These are phyloP conservation scores for Anisogramma anomala DNA, from an alignment of 2,329 filamentous ascomycete species.

Conservation along the genomic window DNA sequence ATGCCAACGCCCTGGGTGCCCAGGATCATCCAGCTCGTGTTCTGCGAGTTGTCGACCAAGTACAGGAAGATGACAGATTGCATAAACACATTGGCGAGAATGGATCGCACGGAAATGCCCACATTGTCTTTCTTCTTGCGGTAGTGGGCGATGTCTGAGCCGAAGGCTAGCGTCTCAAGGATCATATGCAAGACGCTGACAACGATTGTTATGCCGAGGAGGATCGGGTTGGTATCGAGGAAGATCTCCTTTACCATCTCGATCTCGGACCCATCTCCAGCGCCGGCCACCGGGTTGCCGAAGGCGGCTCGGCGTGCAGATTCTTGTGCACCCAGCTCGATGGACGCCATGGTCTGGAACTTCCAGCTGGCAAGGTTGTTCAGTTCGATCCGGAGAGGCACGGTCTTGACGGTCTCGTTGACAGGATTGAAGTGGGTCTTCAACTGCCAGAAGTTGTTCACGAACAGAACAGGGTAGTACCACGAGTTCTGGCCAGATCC, in stretches of 20 bases:
- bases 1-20: slow-evolving; percentile 80
- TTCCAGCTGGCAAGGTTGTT: slow-evolving; percentile 81
- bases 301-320: slow-evolving; percentile 66
- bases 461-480: slow-evolving; percentile 83
- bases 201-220: slow-evolving; percentile 71
- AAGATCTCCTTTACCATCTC: slow-evolving; percentile 96
- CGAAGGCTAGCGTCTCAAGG: slow-evolving; percentile 92
- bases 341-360: slow-evolving; percentile 70
- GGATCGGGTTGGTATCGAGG: slow-evolving; percentile 84
- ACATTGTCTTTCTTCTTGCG: slow-evolving; percentile 99
- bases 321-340: slow-evolving; percentile 82
- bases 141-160: slow-evolving; percentile 94
- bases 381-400: slow-evolving; percentile 75
- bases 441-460: slow-evolving; percentile 97
- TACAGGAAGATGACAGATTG: slow-evolving; percentile 93
- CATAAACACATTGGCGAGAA: slow-evolving; percentile 97
- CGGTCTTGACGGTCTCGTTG: slow-evolving; percentile 74
- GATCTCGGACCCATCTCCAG: slow-evolving; percentile 83
- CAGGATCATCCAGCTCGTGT: slow-evolving; percentile 98
- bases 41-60: slow-evolving; percentile 91
- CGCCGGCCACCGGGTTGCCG: slow-evolving; percentile 59
- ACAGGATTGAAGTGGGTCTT: slow-evolving; percentile 81
- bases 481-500: slow-evolving; percentile 76
- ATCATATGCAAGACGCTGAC: slow-evolving; percentile 87
- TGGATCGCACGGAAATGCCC: slow-evolving; percentile 89